A percentile compares a stretch with the other conserved stretches of the same genome.
Evolutionary conservation across 345 rosid genomes (phyloP).

Genomic region (Populus simonii): DNA sequence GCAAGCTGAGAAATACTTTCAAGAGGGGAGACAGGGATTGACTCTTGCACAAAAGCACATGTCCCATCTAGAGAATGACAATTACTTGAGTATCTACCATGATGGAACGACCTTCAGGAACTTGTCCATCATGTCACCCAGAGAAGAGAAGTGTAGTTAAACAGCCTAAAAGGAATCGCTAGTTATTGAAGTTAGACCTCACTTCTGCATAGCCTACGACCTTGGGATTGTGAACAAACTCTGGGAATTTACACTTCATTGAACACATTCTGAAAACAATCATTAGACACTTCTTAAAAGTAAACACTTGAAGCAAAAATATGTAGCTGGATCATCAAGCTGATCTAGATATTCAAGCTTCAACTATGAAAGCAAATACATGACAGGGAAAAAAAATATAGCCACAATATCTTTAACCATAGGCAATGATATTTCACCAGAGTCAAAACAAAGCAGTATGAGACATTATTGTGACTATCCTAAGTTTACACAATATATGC

Average conservation of each 20-base stretch:
- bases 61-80: not conserved
- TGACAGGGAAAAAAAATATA: not conserved
- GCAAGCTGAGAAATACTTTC: not conserved
- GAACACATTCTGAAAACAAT: not conserved
- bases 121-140: not conserved
- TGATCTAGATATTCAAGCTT: slow-evolving; percentile 12
- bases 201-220: not conserved
- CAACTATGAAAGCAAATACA: slow-evolving; percentile 11
- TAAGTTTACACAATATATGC: slow-evolving; percentile 26
- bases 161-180: not conserved
- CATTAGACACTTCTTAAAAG: not conserved
- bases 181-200: not conserved
- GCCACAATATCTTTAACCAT: slow-evolving; percentile 21
- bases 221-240: not conserved
- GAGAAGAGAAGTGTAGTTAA: not conserved
- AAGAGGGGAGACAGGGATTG: not conserved
- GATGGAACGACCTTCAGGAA: not conserved
- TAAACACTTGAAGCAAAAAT: not conserved
- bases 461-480: slow-evolving; percentile 15
- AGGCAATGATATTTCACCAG: slow-evolving; percentile 14
- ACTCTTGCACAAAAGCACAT: not conserved
- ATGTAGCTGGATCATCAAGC: not conserved
- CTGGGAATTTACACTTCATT: not conserved
- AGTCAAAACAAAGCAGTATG: slow-evolving; percentile 20
- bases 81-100: not conserved